Conservation (phyloP, 441 rosid genomes). For the Pelargonium australe region DNA sequence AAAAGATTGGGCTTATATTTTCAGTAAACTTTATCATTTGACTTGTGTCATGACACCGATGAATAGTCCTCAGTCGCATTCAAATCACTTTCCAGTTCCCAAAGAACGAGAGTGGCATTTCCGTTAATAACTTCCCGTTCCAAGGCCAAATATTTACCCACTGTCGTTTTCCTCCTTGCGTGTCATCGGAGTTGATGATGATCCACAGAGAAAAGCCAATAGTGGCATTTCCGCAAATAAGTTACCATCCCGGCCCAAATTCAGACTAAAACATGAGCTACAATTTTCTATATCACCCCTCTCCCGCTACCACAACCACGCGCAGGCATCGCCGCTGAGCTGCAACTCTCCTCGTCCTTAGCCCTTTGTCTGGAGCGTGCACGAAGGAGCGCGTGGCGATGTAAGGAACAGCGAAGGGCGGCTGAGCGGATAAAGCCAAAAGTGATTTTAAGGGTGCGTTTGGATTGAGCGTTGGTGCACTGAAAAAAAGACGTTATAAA, state of each 20-base stretch:
- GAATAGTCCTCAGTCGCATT: no score
- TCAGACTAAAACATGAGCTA: neutral
- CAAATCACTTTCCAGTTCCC: no score
- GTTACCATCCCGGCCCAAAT: neutral
- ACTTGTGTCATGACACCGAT: no score
- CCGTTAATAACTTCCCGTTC: neutral
- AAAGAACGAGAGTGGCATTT: neutral
- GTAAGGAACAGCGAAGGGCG: conserved; percentile 20
- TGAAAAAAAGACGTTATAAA: neutral
- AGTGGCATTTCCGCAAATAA: neutral
- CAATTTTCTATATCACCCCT: neutral
- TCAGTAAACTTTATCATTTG: no score
- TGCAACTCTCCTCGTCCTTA: no score
- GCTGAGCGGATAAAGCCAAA: conserved; percentile 20
- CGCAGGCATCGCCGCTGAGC: neutral
- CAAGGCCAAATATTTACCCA: neutral
- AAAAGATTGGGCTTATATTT: no score
- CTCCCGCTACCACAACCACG: neutral
- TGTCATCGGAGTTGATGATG: neutral
- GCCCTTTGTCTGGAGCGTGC: no score
- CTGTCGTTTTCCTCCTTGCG: neutral
- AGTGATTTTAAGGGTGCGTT: conserved; percentile 8
- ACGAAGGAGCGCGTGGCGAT: conserved; percentile 9
- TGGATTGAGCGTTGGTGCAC: conserved; percentile 12
- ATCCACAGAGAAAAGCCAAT: neutral